Evolutionary conservation across 2,329 filamentous ascomycete species (phyloP).

Genomic region (Cercospora zeina): DNA sequence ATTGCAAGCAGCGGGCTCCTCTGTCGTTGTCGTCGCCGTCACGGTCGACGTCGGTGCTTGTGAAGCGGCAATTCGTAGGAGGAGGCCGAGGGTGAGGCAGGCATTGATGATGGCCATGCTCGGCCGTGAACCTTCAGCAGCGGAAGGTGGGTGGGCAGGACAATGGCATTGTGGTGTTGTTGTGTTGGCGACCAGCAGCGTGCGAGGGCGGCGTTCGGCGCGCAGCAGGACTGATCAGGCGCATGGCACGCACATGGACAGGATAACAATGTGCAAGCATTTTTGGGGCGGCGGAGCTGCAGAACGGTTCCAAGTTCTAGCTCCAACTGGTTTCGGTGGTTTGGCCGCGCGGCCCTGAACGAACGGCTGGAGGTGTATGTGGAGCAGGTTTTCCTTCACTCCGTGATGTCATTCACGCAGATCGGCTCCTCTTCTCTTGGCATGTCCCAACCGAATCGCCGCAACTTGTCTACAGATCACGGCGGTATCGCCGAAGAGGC

Average conservation of each 20-base stretch:
- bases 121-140: background rate
- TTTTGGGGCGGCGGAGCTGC: slow-evolving; percentile 2
- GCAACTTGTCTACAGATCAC: background rate
- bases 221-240: slow-evolving; percentile 1
- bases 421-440: background rate
- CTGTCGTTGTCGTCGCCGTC: slow-evolving; percentile 23
- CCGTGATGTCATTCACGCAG: background rate
- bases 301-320: background rate
- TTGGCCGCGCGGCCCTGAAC: slow-evolving; percentile 1
- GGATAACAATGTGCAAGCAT: background rate
- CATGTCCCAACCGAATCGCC: background rate
- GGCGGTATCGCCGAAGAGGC: no score
- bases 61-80: background rate
- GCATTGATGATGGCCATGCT: background rate
- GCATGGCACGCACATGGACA: slow-evolving; percentile 2
- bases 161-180: background rate
- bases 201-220: background rate
- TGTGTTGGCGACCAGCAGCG: background rate
- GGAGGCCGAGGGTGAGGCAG: background rate
- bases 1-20: slow-evolving; percentile 20
- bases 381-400: slow-evolving; percentile 2
- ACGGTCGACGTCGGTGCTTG: slow-evolving; percentile 21
- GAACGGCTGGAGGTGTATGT: background rate
- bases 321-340: background rate
- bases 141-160: background rate